Evolutionary conservation across 208 protist species (phyloP).

Genomic region (Tetramitus jugosus): DNA sequence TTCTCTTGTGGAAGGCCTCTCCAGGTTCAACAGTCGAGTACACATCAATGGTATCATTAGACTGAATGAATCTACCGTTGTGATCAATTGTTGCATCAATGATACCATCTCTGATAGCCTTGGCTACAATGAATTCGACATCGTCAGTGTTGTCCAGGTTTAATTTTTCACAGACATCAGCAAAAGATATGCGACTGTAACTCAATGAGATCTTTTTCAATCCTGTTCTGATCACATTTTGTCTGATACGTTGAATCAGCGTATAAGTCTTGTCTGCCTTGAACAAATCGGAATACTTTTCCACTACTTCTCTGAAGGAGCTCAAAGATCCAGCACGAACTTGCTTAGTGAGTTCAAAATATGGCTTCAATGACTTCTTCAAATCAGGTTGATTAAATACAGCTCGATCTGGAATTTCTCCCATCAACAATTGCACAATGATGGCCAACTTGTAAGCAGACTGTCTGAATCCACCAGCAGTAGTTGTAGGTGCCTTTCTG

Average conservation of each 20-base stretch:
- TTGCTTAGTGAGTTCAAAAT: conserved; percentile 84
- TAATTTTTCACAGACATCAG: conserved; percentile 87
- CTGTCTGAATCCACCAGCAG: conserved; percentile 81
- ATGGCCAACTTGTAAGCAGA: conserved; percentile 80
- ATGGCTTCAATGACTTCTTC: conserved; percentile 72
- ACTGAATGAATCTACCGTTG: conserved; percentile 74
- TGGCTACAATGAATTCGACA: conserved; percentile 93
- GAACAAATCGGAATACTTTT: conserved; percentile 74
- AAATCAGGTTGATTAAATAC: conserved; percentile 55
- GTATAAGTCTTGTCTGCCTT: conserved; percentile 86
- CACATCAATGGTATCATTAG: conserved; percentile 80
- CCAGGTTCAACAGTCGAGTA: conserved; percentile 91
- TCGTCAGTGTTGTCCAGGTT: conserved; percentile 84
- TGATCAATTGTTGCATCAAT: conserved; percentile 92
- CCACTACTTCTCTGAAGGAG: conserved; percentile 78
- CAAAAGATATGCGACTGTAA: conserved; percentile 92
- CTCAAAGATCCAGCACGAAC: conserved; percentile 85
- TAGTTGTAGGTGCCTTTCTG: conserved; percentile 83
- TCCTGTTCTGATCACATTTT: conserved; percentile 96
- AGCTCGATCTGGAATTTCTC: conserved; percentile 88
- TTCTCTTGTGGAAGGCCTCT: conserved; percentile 81
- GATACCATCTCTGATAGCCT: conserved; percentile 92
- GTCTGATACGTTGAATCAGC: conserved; percentile 84
- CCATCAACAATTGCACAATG: conserved; percentile 92
- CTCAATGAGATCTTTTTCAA: conserved; percentile 87